A percentile compares a stretch with the other conserved stretches of the same genome.
Evolutionary conservation across 306 rosid genomes (phyloP).

Genomic region (Vicia sativa): DNA sequence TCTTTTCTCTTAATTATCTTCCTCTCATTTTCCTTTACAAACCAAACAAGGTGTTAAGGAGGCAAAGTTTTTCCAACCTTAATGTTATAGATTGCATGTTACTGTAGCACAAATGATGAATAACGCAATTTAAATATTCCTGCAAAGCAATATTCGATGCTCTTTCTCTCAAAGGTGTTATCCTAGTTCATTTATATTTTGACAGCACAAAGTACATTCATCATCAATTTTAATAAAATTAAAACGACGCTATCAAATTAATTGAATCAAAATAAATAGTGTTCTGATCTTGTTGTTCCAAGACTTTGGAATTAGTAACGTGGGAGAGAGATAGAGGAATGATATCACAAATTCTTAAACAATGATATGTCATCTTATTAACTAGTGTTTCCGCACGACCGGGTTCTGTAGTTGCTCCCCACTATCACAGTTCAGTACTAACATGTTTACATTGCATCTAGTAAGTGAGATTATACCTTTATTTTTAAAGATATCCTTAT

Average conservation of each 20-base stretch:
- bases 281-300: neutral
- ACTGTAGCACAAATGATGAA: too few relatives aligned
- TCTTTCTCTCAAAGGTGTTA: too few relatives aligned
- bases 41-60: too few relatives aligned
- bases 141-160: too few relatives aligned
- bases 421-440: neutral
- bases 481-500: too few relatives aligned
- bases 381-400: neutral
- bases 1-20: too few relatives aligned
- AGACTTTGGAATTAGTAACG: neutral
- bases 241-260: neutral
- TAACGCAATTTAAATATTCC: too few relatives aligned
- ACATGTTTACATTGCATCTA: neutral
- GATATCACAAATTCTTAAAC: neutral
- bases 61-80: too few relatives aligned
- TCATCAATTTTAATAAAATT: neutral
- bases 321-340: neutral
- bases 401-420: conserved; percentile 34
- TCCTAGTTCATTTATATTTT: too few relatives aligned
- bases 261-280: neutral
- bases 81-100: too few relatives aligned
- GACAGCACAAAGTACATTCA: neutral
- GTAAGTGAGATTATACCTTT: neutral
- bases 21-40: too few relatives aligned
- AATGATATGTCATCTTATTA: neutral